These are phyloP conservation scores for Calamus simplicifolius DNA, from an alignment of 176 grass and related monocot genomes.

Conservation along the genomic window DNA sequence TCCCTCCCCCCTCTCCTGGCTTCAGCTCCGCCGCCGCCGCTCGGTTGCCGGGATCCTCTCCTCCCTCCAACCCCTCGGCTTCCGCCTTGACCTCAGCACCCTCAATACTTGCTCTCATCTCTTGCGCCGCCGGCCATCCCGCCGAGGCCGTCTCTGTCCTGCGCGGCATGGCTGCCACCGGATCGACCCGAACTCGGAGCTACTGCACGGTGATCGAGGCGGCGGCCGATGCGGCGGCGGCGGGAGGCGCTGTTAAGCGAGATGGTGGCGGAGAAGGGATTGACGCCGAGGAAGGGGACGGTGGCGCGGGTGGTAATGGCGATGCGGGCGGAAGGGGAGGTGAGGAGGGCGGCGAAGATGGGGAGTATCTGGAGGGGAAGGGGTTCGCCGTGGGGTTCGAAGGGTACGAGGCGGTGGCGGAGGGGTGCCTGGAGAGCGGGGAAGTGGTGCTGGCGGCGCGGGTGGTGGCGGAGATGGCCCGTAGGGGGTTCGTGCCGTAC, in stretches of 20 bases:
- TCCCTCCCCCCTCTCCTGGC: conserved; percentile 10
- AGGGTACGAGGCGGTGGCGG: conserved; percentile 10
- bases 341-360: conserved; percentile 1
- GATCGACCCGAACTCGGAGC: conserved; percentile 8
- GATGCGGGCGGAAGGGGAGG: conserved; percentile 1
- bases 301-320: conserved; percentile 2
- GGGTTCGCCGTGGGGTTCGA: conserved; percentile 14
- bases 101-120: conserved; percentile 12
- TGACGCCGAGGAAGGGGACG: conserved; percentile 8
- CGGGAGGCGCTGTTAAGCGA: conserved; percentile 7
- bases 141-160: conserved; percentile 6
- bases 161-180: neutral
- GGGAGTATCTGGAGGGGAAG: neutral
- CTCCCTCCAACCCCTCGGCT: conserved; percentile 2
- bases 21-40: conserved; percentile 2
- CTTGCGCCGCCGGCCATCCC: conserved; percentile 7
- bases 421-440: conserved; percentile 4
- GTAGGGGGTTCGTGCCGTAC: neutral
- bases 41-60: neutral
- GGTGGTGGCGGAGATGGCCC: conserved; percentile 9
- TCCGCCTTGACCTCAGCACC: conserved; percentile 15
- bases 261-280: conserved; percentile 9
- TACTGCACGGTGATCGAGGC: conserved; percentile 15
- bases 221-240: conserved; percentile 1
- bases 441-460: conserved; percentile 13